Conservation (phyloP, 768 basidiomycete species). For the Leccinum boreale region DNA sequence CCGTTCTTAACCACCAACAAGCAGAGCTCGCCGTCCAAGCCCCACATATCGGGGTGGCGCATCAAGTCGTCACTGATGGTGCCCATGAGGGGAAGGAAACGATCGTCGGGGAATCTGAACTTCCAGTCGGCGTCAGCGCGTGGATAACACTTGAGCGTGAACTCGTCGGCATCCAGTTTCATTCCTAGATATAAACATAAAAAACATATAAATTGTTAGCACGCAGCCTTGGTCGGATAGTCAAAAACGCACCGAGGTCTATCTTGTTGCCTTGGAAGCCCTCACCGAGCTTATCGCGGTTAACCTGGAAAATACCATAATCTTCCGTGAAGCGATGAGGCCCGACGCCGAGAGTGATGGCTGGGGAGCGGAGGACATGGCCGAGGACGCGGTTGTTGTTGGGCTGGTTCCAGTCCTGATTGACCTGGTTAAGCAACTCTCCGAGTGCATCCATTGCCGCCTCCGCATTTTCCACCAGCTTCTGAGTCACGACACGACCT, state of each 20-base stretch:
- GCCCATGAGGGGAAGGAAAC: background rate
- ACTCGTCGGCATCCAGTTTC: too few species aligned
- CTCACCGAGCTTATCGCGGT: background rate
- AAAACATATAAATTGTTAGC: too few species aligned
- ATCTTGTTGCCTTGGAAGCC: background rate
- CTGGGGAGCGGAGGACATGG: background rate
- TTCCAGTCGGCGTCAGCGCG: too few species aligned
- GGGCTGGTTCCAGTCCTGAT: background rate
- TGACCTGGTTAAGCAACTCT: background rate
- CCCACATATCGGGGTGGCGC: background rate
- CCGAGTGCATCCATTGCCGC: background rate
- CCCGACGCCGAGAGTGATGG: background rate
- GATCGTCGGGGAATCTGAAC: background rate
- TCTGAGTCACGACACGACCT: background rate
- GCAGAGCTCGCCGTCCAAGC: background rate
- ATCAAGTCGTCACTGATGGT: background rate
- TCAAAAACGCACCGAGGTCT: background rate
- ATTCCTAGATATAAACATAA: too few species aligned
- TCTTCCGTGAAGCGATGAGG: background rate
- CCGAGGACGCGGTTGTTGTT: background rate
- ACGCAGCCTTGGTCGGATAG: background rate
- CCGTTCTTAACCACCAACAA: background rate
- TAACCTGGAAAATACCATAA: background rate
- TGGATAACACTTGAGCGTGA: too few species aligned
- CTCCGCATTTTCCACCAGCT: background rate